Conservation (phyloP, 169 alveolate genomes). For the Plasmodium vivax region DNA sequence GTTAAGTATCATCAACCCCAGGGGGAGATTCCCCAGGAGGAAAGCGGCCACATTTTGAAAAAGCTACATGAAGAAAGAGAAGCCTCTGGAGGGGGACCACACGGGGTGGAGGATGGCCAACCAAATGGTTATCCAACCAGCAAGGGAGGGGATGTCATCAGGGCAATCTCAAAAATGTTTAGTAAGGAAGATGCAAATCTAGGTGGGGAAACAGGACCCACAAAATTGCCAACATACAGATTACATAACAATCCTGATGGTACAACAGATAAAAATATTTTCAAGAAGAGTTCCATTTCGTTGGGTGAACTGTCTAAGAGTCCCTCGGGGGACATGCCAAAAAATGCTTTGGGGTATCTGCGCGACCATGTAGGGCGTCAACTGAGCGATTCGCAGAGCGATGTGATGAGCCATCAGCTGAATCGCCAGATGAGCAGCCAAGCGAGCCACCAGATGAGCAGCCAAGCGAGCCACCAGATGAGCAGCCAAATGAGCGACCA, state of each 20-base stretch:
- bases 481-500: background rate
- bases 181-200: background rate
- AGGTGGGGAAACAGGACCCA: background rate
- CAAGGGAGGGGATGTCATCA: background rate
- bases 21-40: background rate
- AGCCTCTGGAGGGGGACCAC: background rate
- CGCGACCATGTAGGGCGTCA: background rate
- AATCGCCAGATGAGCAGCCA: background rate
- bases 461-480: background rate
- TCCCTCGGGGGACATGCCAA: background rate
- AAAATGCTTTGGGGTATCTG: background rate
- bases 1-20: background rate
- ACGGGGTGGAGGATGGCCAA: background rate
- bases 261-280: background rate
- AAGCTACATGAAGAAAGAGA: background rate
- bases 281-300: background rate
- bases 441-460: background rate
- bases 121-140: background rate
- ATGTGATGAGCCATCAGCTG: background rate
- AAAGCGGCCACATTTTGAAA: background rate
- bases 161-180: background rate
- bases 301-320: background rate
- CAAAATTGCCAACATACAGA: background rate
- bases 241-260: background rate
- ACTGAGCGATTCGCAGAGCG: background rate